Base-by-base conservation (phyloP, 2,329 filamentous ascomycete genomes). In the Drechslera avenae region DNA sequence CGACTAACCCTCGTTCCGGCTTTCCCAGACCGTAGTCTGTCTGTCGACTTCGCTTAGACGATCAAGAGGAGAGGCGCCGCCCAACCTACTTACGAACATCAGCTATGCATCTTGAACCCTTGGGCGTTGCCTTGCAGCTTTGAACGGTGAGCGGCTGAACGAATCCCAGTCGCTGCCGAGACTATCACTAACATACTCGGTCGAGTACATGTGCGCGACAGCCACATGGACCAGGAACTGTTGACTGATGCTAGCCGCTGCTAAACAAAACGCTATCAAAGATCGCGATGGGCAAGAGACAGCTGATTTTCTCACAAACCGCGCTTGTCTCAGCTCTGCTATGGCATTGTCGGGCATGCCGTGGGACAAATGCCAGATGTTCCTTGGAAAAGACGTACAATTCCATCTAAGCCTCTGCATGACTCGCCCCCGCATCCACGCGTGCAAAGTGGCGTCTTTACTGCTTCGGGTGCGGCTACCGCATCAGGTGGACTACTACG, bases 401-500 rank as follows among this genome's bases (percentile, higher is more conserved):
- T 28, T 8, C 26, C 26, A 28, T 28, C 7, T 28, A 28, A 13
- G 12, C 26, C 10, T 28, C 26, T 28, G 26, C 26, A 28, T 28
- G 26, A 28, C 26, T 28, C 26, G 26, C 26, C 9, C 26, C 26
- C 21, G 6, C 21, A 8, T 23, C 21, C 21, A 23, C 21, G 21
- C 6, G 26, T 28, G 4, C 10, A 3, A 13, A 8, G 3, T n/a
- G n/a, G n/a, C n/a, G 7, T 13, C 26, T 28, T 23, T 7, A 28
- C 26, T 13, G 26, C 26, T 28, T 28, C 26, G 26, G 26, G 26
- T 28, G 26, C 26, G 26, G 26, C 26, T 28, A 33, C 48, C 23
- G 17, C 42, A 41, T 51, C 37, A 34, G 37, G 48, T 51, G 43
- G 43, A 51, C 48, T 51, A 50, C 30, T 32, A 33, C 31, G 39